Conservation (phyloP, 805 yeast species). For the Ogataea siamensis region DNA sequence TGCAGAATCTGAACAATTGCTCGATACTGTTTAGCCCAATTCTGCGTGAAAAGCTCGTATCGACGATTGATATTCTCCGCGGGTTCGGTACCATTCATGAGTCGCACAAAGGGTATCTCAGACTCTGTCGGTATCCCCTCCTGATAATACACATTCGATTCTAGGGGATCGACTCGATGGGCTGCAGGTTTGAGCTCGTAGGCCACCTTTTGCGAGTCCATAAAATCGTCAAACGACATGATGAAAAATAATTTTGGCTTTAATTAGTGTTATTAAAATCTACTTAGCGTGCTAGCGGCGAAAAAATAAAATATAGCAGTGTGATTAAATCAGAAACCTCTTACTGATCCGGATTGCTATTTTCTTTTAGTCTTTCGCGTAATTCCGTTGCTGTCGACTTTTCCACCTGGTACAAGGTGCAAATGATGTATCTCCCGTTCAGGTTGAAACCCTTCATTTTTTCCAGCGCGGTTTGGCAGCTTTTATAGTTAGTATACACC, state of each 20-base stretch:
- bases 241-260: conserved; percentile 2
- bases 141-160: conserved; percentile 14
- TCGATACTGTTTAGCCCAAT: conserved; percentile 36
- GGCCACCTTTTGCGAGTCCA: conserved; percentile 33
- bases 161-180: not conserved
- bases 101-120: conserved; percentile 39
- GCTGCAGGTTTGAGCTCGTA: conserved; percentile 25
- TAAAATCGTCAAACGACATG: conserved; percentile 24
- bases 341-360: not conserved
- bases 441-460: conserved; percentile 60
- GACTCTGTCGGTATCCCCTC: conserved; percentile 23
- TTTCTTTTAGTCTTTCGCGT: conserved; percentile 13
- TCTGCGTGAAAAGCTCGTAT: conserved; percentile 41
- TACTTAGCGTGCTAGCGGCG: too few relatives aligned
- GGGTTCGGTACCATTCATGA: conserved; percentile 46
- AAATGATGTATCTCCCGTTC: conserved; percentile 57
- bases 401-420: conserved; percentile 46
- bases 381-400: conserved; percentile 28
- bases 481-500: conserved; percentile 46
- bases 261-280: too few relatives aligned
- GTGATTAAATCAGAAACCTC: not conserved
- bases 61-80: conserved; percentile 36
- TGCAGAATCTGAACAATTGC: conserved; percentile 32
- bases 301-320: too few relatives aligned
- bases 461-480: conserved; percentile 51